phyloP scores from a whole-genome alignment of 108 stramenopile genomes.

The Schizochytrium sp. region DNA sequence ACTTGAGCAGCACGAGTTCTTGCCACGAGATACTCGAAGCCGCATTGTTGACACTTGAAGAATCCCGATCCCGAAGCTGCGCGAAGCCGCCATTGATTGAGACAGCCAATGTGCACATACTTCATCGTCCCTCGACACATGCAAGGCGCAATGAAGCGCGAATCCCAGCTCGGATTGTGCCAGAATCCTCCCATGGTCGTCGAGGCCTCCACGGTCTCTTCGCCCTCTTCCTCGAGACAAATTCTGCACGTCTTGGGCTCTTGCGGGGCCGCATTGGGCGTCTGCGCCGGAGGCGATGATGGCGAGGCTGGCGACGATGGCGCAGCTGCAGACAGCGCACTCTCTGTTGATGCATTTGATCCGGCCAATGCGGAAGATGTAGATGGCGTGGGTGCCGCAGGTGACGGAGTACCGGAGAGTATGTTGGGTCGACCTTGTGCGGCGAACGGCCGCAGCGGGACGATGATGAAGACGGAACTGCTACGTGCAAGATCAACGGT shows the following conservation, averaged over 20 bases:
- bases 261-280: too few species aligned
- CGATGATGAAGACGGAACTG: too few species aligned
- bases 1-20: neutral
- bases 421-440: too few species aligned
- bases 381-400: too few species aligned
- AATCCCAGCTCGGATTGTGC: neutral
- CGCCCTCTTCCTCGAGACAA: neutral
- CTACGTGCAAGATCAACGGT: too few species aligned
- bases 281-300: too few species aligned
- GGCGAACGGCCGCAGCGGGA: too few species aligned
- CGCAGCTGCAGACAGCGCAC: too few species aligned
- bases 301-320: neutral
- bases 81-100: neutral
- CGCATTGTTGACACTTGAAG: neutral
- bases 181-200: too few species aligned
- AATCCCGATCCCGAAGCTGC: neutral
- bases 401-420: too few species aligned
- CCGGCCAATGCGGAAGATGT: too few species aligned
- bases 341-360: too few species aligned
- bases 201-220: neutral
- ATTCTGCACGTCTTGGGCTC: neutral
- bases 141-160: slow-evolving; percentile 12
- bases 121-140: slow-evolving; percentile 11
- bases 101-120: slow-evolving; percentile 16
- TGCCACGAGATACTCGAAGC: neutral